Conservation (phyloP, 768 basidiomycete species). For the Tephrocybe sp. region DNA sequence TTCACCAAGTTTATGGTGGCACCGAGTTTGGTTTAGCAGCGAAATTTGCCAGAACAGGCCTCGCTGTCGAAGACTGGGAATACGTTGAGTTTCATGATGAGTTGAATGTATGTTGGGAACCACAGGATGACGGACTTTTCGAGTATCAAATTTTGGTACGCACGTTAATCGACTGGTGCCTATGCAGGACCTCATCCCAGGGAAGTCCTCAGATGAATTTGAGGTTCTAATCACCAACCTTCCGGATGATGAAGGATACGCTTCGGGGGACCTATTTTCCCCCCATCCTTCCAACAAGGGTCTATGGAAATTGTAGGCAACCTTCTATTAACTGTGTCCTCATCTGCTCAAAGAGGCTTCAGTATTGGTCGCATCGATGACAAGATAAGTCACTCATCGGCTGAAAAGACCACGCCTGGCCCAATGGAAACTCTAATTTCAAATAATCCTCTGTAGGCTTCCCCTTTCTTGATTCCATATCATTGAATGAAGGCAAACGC, state of each 20-base stretch:
- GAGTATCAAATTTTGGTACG: slow-evolving; percentile 35
- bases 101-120: slow-evolving; percentile 24
- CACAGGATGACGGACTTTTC: slow-evolving; percentile 27
- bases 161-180: neutral
- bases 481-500: neutral
- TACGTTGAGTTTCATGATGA: slow-evolving; percentile 12
- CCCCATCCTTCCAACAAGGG: slow-evolving; percentile 33
- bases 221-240: slow-evolving; percentile 20
- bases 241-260: slow-evolving; percentile 29
- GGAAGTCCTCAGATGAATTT: no score
- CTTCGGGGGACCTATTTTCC: slow-evolving; percentile 32
- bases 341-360: neutral
- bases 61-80: slow-evolving; percentile 15
- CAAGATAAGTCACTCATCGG: slow-evolving; percentile 30
- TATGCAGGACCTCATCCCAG: no score
- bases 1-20: slow-evolving; percentile 11
- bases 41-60: neutral
- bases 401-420: slow-evolving; percentile 31
- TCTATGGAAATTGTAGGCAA: slow-evolving; percentile 30
- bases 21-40: slow-evolving; percentile 16
- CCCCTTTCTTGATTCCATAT: neutral
- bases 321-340: neutral
- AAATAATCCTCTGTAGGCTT: slow-evolving; percentile 17
- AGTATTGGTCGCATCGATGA: slow-evolving; percentile 40
- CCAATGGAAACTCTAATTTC: slow-evolving; percentile 26